phyloP scores from a whole-genome alignment of 176 grass and related monocot species.

The Poa pratensis region DNA sequence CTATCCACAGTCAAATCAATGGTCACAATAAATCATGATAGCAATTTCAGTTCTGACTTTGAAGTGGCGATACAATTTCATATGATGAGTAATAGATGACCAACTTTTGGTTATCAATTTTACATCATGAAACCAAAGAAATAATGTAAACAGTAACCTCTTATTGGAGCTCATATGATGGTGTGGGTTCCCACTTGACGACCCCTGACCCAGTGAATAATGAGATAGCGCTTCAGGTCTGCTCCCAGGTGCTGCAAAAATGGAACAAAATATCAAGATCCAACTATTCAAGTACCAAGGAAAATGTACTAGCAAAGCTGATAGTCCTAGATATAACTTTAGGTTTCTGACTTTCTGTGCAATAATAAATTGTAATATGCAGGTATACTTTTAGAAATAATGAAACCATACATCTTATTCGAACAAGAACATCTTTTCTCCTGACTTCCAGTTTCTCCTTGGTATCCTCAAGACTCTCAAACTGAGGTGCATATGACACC shows the following conservation, averaged over 20 bases:
- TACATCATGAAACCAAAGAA: background rate
- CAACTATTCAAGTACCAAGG: background rate
- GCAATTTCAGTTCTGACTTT: background rate
- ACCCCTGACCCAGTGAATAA: constrained; percentile 49
- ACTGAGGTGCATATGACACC: constrained; percentile 83
- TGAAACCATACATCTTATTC: constrained; percentile 65
- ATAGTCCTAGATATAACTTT: background rate
- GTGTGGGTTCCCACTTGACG: constrained; percentile 45
- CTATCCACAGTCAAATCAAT: background rate
- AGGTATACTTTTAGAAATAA: background rate
- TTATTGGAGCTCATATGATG: constrained; percentile 55
- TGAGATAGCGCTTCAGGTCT: constrained; percentile 53
- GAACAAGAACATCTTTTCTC: constrained; percentile 71
- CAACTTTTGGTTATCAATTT: background rate
- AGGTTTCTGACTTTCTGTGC: background rate
- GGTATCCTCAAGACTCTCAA: constrained; percentile 66
- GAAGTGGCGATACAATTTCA: background rate
- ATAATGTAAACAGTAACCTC: constrained; percentile 38
- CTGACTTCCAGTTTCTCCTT: constrained; percentile 88
- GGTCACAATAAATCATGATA: background rate
- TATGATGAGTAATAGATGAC: background rate
- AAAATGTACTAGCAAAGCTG: constrained; percentile 22
- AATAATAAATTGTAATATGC: constrained; percentile 8
- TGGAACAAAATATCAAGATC: constrained; percentile 23
- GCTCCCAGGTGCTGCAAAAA: constrained; percentile 51